Percentiles rank a stretch among this genome's conserved stretches.
phyloP scores from a whole-genome alignment of 2,329 filamentous ascomycete genomes.

The Hypoxylon sp. region DNA sequence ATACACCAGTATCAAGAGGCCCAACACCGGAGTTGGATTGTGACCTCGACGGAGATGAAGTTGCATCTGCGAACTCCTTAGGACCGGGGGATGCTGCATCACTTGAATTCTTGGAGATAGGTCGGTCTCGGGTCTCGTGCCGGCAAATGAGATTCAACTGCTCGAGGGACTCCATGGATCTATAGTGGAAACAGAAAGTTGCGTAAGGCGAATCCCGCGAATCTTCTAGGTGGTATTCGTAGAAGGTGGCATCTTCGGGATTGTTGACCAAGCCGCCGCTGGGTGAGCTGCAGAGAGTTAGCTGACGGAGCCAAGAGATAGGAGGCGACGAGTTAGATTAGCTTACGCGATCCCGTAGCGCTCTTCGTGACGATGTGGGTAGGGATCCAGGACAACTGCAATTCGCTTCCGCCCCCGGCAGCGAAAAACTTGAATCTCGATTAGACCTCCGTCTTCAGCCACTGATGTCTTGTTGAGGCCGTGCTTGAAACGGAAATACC shows the following conservation, averaged over 20 bases:
- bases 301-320: constrained; percentile 26
- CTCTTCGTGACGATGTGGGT: constrained; percentile 64
- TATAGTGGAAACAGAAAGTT: constrained; percentile 70
- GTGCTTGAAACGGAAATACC: constrained; percentile 66
- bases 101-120: constrained; percentile 20
- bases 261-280: constrained; percentile 68
- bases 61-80: background rate
- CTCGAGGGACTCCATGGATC: constrained; percentile 65
- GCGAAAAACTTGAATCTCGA: constrained; percentile 68
- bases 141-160: constrained; percentile 64
- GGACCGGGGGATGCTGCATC: background rate
- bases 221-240: constrained; percentile 67
- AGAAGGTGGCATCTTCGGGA: constrained; percentile 66
- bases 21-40: constrained; percentile 35
- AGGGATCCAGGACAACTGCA: constrained; percentile 60
- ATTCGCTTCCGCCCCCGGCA: constrained; percentile 63
- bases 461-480: constrained; percentile 56
- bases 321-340: background rate
- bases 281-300: constrained; percentile 60
- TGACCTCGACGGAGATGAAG: constrained; percentile 14
- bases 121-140: constrained; percentile 26
- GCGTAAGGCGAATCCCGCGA: constrained; percentile 66
- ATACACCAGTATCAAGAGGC: constrained; percentile 34
- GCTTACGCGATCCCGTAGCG: constrained; percentile 69
- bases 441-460: constrained; percentile 68